A percentile compares a stretch with the other conserved stretches of the same genome.
These are phyloP conservation scores for Sodiomyces alkalinus DNA, from an alignment of 2,329 filamentous ascomycete species.

Conservation along the genomic window DNA sequence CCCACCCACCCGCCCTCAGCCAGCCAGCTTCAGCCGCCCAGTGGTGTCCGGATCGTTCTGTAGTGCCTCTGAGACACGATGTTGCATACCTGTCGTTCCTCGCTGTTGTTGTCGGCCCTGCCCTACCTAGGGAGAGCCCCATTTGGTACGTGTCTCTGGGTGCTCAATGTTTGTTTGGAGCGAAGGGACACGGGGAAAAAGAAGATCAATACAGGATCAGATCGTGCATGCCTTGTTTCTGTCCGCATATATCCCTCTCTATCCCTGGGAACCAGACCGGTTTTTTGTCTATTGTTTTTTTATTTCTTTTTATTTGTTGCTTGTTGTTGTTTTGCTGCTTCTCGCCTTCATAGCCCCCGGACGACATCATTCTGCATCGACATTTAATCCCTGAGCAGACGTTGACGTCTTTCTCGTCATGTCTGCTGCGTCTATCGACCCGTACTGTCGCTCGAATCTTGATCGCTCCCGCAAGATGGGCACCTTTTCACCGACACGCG, in stretches of 20 bases:
- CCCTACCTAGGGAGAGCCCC: slow-evolving; percentile 3
- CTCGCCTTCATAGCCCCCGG: slow-evolving; percentile 4
- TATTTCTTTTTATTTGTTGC: slow-evolving; percentile 2
- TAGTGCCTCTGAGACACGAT: slow-evolving; percentile 6
- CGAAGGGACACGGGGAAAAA: slow-evolving; percentile 7
- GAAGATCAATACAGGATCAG: neutral
- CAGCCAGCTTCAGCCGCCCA: neutral
- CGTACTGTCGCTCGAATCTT: neutral
- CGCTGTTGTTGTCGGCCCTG: slow-evolving; percentile 6
- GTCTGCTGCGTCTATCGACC: slow-evolving; percentile 2
- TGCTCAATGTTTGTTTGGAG: slow-evolving; percentile 5
- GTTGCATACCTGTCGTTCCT: slow-evolving; percentile 7
- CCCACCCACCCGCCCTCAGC: too few relatives aligned
- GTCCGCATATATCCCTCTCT: slow-evolving; percentile 7
- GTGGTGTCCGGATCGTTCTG: slow-evolving; percentile 2
- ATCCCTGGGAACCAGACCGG: slow-evolving; percentile 2
- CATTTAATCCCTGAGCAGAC: slow-evolving; percentile 2
- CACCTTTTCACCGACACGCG: neutral
- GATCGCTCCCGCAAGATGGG: neutral
- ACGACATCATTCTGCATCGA: slow-evolving; percentile 6
- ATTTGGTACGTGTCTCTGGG: slow-evolving; percentile 4
- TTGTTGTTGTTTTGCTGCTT: slow-evolving; percentile 4
- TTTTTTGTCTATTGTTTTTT: slow-evolving; percentile 1
- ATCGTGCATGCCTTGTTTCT: neutral
- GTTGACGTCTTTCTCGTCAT: slow-evolving; percentile 5